Conservation (phyloP, 352 stramenopile genomes). For the Phytophthora kernoviae region DNA sequence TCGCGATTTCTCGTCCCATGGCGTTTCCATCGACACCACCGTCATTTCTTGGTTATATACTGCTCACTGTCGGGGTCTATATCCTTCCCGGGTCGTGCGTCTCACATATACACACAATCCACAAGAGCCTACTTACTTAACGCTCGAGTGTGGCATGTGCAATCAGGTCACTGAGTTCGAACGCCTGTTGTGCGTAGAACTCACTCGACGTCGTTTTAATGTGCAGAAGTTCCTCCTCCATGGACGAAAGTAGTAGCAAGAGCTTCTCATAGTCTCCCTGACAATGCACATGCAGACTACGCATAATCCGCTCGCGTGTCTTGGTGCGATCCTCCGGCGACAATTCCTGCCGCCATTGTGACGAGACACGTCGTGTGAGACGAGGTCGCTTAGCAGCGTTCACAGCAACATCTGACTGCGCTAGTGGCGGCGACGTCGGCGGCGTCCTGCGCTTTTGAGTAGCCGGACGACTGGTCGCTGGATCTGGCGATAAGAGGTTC, state of each 20-base stretch:
- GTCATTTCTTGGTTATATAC: constrained; percentile 15
- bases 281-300: constrained; percentile 55
- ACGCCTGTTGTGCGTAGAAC: constrained; percentile 67
- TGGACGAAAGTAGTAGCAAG: constrained; percentile 58
- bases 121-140: constrained; percentile 15
- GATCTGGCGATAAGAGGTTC: constrained; percentile 26
- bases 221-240: constrained; percentile 85
- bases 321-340: constrained; percentile 56
- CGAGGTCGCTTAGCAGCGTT: constrained; percentile 36
- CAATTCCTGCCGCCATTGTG: constrained; percentile 70
- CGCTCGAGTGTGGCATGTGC: constrained; percentile 48
- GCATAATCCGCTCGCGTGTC: constrained; percentile 69
- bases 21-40: constrained; percentile 29
- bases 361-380: constrained; percentile 45
- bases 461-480: constrained; percentile 18
- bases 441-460: constrained; percentile 23
- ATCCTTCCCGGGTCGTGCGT: constrained; percentile 8
- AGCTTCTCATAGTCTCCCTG: constrained; percentile 72
- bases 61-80: constrained; percentile 5
- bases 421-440: constrained; percentile 14
- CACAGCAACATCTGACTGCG: constrained; percentile 8
- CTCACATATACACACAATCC: constrained; percentile 25
- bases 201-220: constrained; percentile 70
- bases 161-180: constrained; percentile 60
- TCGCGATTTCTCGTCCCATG: constrained; percentile 32